Evolutionary conservation across 1,284 basidiomycete species (phyloP), one percentile per base, ranked within the genome.

Genomic region (Cryptococcus sp.): DNA sequence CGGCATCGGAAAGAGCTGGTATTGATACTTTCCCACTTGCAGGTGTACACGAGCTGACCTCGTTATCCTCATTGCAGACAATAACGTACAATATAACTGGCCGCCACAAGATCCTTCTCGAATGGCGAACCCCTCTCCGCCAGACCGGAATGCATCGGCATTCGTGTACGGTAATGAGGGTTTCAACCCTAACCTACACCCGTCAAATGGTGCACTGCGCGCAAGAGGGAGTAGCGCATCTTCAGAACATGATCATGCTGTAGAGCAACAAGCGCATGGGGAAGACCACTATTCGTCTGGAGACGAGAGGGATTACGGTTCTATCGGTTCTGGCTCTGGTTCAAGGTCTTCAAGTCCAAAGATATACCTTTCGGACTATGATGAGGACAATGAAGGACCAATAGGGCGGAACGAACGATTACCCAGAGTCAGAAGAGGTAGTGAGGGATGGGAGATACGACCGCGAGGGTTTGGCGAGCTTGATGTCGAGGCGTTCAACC

Each of bases 131-230:
- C 71, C 71, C 11, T 63, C 60, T 15, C 67, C 63, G 30, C 59
- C 49, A 30, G 60, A 56, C 19, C 47, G 63, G 22, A 82, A 84
- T 1, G 74, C 81, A 20, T 85, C 85, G 1, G 88, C 93, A 5
- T 95, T 92, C 85, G 91, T 91, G 7, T 95, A 90, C 70, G 87
- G 88, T 62, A 86, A 87, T 51, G 88, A 83, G 13, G 78, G 82
- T 3, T 70, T 91, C 22, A 93, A 93, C 70, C 91, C 91, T 1
- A 69, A 80, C 40, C 83, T 93, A 4, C 80, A 80, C 45, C 86
- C 90, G 1, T 86, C 84, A 23, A 89, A 85, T 66, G 67, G 82
- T 11, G 60, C 58, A 13, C 50, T 57, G 23, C 58, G 60, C 3
- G 58, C 57, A 20, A 60, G 64, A 58, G 60, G 60, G 50, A 49